Evolutionary conservation across 2,329 filamentous ascomycete species (phyloP).

Genomic region (Pseudogymnoascus pannorum): DNA sequence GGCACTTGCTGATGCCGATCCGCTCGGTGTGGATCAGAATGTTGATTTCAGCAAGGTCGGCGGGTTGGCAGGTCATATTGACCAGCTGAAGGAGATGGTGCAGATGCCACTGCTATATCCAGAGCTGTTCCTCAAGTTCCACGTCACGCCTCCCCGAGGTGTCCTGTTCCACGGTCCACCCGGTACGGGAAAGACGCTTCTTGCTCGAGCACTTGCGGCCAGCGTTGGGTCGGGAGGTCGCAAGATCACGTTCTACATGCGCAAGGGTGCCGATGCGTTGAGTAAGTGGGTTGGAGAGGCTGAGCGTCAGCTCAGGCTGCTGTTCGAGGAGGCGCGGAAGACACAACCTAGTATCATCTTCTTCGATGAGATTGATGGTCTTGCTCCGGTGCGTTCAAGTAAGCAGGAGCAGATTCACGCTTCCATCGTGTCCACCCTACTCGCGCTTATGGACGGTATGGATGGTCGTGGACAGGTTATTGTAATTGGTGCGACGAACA

Average conservation of each 20-base stretch:
- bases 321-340: slow-evolving; percentile 93
- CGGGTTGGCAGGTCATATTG: slow-evolving; percentile 86
- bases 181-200: slow-evolving; percentile 90
- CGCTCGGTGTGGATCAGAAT: slow-evolving; percentile 83
- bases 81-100: slow-evolving; percentile 98
- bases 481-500: slow-evolving; percentile 96
- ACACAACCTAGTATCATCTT: slow-evolving; percentile 99
- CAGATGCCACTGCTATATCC: slow-evolving; percentile 89
- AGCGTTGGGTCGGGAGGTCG: slow-evolving; percentile 81
- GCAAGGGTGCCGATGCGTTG: slow-evolving; percentile 92
- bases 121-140: slow-evolving; percentile 84
- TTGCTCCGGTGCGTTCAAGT: slow-evolving; percentile 91
- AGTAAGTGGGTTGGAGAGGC: slow-evolving; percentile 99
- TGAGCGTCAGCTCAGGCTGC: slow-evolving; percentile 82
- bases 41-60: slow-evolving; percentile 94
- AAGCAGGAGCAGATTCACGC: slow-evolving; percentile 99
- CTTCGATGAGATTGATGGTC: slow-evolving; percentile 96
- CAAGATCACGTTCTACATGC: slow-evolving; percentile 99
- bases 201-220: slow-evolving; percentile 86
- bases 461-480: slow-evolving; percentile 97
- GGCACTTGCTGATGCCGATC: slow-evolving; percentile 85
- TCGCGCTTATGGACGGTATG: slow-evolving; percentile 96
- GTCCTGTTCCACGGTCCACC: slow-evolving; percentile 96
- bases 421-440: slow-evolving; percentile 89
- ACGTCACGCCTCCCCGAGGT: slow-evolving; percentile 88